These are phyloP conservation scores for Sarcodon aspratus DNA, from an alignment of 768 basidiomycete genomes.

Conservation along the genomic window DNA sequence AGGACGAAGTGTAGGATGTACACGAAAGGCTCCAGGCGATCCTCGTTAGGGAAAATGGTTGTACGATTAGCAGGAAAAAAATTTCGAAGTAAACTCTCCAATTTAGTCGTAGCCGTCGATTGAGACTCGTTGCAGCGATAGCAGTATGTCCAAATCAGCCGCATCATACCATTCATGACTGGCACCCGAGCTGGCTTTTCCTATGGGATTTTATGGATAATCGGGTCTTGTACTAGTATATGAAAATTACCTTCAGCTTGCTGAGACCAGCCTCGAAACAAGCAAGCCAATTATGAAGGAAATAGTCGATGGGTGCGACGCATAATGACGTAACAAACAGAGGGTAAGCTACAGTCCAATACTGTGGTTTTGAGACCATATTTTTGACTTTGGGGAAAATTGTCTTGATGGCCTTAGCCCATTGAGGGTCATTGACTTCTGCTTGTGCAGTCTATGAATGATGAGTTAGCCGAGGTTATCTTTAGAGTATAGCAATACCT, in stretches of 20 bases:
- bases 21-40: conserved; percentile 65
- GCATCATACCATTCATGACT: conserved; percentile 72
- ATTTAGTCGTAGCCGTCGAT: conserved; percentile 68
- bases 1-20: conserved; percentile 77
- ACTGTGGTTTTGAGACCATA: conserved; percentile 81
- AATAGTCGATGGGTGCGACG: conserved; percentile 78
- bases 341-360: conserved; percentile 83
- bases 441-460: conserved; percentile 73
- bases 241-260: conserved; percentile 62
- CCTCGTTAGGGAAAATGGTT: conserved; percentile 53
- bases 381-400: conserved; percentile 76
- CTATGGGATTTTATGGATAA: conserved; percentile 27
- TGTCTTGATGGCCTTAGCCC: conserved; percentile 84
- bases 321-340: conserved; percentile 76
- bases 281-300: conserved; percentile 69
- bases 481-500: conserved; percentile 32
- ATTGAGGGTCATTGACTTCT: conserved; percentile 90
- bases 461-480: not conserved
- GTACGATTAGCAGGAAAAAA: conserved; percentile 70
- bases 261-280: conserved; percentile 63
- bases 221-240: not conserved
- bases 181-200: conserved; percentile 63
- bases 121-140: conserved; percentile 83
- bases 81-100: conserved; percentile 63
- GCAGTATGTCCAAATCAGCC: conserved; percentile 90